phyloP scores from a whole-genome alignment of 495 filamentous ascomycete species.

The Penicillium salamii region DNA sequence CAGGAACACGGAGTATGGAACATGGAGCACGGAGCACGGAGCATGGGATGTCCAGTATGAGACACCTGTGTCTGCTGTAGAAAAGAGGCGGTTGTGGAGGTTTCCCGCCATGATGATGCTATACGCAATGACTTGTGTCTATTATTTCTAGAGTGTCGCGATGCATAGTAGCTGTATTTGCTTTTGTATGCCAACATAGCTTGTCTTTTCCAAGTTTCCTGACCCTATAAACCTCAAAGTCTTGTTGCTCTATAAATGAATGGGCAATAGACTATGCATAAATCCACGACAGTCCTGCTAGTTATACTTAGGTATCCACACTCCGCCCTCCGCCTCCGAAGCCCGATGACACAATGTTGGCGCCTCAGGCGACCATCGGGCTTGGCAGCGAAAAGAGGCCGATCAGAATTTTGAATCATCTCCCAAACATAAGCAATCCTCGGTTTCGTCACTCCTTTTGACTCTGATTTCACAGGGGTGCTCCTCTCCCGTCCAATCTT shows the following conservation, averaged over 20 bases:
- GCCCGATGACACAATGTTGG: slow-evolving; percentile 13
- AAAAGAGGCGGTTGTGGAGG: slow-evolving; percentile 23
- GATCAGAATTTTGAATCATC: slow-evolving; percentile 37
- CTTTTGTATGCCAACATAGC: slow-evolving; percentile 11
- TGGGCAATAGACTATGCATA: too few relatives aligned
- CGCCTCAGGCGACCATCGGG: slow-evolving; percentile 31
- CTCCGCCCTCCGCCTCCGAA: too few relatives aligned
- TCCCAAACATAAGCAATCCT: slow-evolving; percentile 12
- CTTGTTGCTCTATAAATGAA: too few relatives aligned
- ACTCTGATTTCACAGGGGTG: slow-evolving; percentile 13
- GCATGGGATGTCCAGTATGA: slow-evolving; percentile 7
- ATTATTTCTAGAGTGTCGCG: slow-evolving; percentile 21
- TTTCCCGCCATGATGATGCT: slow-evolving; percentile 26
- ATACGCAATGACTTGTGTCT: slow-evolving; percentile 24
- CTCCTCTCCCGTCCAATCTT: slow-evolving; percentile 14
- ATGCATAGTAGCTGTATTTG: slow-evolving; percentile 20
- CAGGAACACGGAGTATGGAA: slow-evolving; percentile 4
- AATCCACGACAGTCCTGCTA: too few relatives aligned
- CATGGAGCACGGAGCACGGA: background rate
- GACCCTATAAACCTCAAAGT: too few relatives aligned
- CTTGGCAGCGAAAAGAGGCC: slow-evolving; percentile 32
- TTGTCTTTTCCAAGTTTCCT: too few relatives aligned
- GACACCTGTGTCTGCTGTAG: slow-evolving; percentile 17
- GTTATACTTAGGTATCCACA: too few relatives aligned
- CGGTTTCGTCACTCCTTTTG: slow-evolving; percentile 20